Percentiles rank a stretch among this genome's conserved stretches.
These are phyloP conservation scores for Prunus mongolica DNA, from an alignment of 306 rosid species.

Conservation along the genomic window DNA sequence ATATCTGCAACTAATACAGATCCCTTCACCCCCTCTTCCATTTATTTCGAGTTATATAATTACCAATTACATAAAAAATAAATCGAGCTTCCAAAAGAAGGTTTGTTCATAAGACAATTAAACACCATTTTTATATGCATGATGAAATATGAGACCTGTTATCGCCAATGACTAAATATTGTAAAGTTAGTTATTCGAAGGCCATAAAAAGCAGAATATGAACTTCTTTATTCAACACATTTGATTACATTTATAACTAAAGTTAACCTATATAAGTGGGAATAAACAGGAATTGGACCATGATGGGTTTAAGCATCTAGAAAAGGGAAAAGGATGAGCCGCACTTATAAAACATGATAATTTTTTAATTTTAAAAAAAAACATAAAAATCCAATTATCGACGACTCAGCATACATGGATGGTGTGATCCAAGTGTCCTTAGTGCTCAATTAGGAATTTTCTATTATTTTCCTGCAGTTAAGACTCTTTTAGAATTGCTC, in stretches of 20 bases:
- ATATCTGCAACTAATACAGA: neutral
- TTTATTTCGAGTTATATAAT: conserved; percentile 1
- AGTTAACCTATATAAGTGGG: neutral
- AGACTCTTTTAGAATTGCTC: neutral
- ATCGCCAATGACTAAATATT: neutral
- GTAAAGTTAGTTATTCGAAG: neutral
- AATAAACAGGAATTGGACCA: neutral
- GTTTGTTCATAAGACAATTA: neutral
- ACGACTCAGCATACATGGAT: neutral
- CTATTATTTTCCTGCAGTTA: neutral
- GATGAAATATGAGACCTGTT: neutral
- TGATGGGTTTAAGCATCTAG: neutral
- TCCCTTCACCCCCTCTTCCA: neutral
- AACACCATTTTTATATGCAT: neutral
- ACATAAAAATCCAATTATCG: neutral
- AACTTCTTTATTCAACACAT: neutral
- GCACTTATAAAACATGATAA: neutral
- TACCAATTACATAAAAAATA: neutral
- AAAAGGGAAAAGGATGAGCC: neutral
- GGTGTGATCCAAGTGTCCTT: neutral
- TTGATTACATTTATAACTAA: neutral
- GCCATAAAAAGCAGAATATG: neutral
- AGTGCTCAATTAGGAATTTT: neutral
- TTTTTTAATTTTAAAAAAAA: no score
- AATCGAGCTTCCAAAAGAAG: conserved; percentile 11